Evolutionary conservation across 495 filamentous ascomycete genomes (phyloP).

Genomic region (Staphylotrichum longicolle): DNA sequence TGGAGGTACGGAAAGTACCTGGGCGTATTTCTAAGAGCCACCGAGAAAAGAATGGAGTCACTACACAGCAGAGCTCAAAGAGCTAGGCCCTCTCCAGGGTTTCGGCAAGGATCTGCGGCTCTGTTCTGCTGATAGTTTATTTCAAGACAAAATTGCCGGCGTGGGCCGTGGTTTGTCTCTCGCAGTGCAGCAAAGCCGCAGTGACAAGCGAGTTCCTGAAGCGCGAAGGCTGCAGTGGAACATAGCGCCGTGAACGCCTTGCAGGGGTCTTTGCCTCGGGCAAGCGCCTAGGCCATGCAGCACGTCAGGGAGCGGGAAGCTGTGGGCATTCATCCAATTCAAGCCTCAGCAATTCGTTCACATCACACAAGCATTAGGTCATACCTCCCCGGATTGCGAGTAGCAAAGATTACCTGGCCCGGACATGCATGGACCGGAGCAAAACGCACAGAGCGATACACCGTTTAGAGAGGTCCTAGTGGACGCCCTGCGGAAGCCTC

Average conservation of each 20-base stretch:
- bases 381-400: neutral
- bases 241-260: neutral
- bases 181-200: neutral
- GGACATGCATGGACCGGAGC: too few species aligned
- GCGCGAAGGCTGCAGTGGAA: conserved; percentile 4
- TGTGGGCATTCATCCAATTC: neutral
- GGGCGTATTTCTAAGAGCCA: too few species aligned
- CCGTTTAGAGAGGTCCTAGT: too few species aligned
- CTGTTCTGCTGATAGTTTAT: too few species aligned
- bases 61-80: too few species aligned
- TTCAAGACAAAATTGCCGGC: neutral
- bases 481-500: too few species aligned
- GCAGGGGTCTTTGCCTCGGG: conserved; percentile 3
- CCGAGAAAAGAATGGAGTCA: too few species aligned
- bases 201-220: neutral
- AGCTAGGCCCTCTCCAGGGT: too few species aligned
- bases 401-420: neutral
- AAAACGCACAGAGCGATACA: too few species aligned
- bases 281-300: neutral
- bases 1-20: too few species aligned
- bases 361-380: conserved; percentile 17
- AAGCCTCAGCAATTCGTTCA: neutral
- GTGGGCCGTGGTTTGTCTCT: neutral
- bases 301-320: neutral
- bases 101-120: too few species aligned